Evolutionary conservation across 2,329 filamentous ascomycete genomes (phyloP).

Genomic region (Dothideomycetes sp.): DNA sequence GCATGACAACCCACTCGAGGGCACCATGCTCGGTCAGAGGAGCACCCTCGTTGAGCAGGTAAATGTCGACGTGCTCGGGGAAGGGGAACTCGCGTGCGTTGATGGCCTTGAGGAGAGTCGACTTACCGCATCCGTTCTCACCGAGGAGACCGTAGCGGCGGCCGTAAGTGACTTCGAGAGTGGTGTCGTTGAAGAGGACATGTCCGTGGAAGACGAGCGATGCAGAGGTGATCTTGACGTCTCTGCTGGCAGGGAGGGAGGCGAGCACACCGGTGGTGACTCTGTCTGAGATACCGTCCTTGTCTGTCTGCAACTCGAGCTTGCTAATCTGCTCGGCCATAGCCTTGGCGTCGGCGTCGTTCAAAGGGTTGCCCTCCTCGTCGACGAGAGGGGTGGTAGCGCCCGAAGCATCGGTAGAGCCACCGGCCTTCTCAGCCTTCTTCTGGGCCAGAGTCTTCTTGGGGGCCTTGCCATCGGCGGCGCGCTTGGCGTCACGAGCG

Average conservation of each 20-base stretch:
- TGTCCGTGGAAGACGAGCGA: slow-evolving; percentile 96
- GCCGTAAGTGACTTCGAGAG: slow-evolving; percentile 84
- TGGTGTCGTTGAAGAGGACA: slow-evolving; percentile 89
- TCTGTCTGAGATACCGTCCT: slow-evolving; percentile 90
- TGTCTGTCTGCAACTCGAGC: slow-evolving; percentile 86
- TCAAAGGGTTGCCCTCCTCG: slow-evolving; percentile 47
- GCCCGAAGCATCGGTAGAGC: slow-evolving; percentile 60
- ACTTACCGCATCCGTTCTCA: slow-evolving; percentile 99
- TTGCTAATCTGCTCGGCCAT: slow-evolving; percentile 73
- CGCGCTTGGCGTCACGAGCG: slow-evolving; percentile 58
- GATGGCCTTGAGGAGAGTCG: slow-evolving; percentile 92
- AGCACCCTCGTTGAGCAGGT: slow-evolving; percentile 94
- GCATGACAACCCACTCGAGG: slow-evolving; percentile 91
- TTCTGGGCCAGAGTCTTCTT: slow-evolving; percentile 63
- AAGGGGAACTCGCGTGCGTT: slow-evolving; percentile 89
- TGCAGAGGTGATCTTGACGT: slow-evolving; percentile 92
- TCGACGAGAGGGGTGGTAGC: slow-evolving; percentile 54
- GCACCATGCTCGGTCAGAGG: slow-evolving; percentile 81
- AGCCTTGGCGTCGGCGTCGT: slow-evolving; percentile 58
- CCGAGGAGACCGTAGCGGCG: slow-evolving; percentile 90
- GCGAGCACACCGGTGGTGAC: slow-evolving; percentile 95
- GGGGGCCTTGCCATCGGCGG: slow-evolving; percentile 60
- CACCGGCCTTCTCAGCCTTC: slow-evolving; percentile 50
- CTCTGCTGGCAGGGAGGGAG: slow-evolving; percentile 74
- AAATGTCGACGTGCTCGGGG: slow-evolving; percentile 94